Conservation (phyloP, 352 stramenopile genomes). For the Globisporangium acanthophoron region DNA sequence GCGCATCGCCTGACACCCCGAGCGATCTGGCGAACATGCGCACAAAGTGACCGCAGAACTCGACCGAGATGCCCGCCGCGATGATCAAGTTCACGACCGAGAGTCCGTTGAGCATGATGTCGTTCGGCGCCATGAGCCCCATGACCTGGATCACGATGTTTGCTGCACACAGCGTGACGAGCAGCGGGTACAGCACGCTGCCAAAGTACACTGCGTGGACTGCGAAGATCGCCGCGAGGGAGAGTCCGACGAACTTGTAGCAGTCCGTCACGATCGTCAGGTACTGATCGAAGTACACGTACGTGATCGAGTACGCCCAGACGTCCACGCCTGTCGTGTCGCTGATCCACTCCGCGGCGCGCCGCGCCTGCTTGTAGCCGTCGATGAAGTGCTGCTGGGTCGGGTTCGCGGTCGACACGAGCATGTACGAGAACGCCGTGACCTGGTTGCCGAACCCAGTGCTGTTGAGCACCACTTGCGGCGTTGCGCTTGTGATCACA, state of each 20-base stretch:
- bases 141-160: slow-evolving; percentile 57
- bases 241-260: slow-evolving; percentile 41
- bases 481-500: slow-evolving; percentile 20
- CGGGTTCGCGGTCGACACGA: slow-evolving; percentile 37
- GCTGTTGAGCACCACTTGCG: slow-evolving; percentile 42
- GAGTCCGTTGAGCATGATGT: slow-evolving; percentile 76
- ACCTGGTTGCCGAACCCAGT: slow-evolving; percentile 39
- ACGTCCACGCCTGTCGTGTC: slow-evolving; percentile 58
- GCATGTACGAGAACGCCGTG: slow-evolving; percentile 69
- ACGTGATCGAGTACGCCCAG: slow-evolving; percentile 60
- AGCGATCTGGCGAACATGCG: slow-evolving; percentile 51
- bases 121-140: slow-evolving; percentile 51
- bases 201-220: slow-evolving; percentile 46
- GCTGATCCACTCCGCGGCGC: slow-evolving; percentile 63
- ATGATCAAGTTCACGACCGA: slow-evolving; percentile 80
- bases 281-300: slow-evolving; percentile 71
- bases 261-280: slow-evolving; percentile 44
- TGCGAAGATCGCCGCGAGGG: slow-evolving; percentile 40
- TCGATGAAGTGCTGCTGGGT: slow-evolving; percentile 32
- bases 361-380: slow-evolving; percentile 47
- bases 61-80: slow-evolving; percentile 64
- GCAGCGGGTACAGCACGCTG: slow-evolving; percentile 37
- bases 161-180: slow-evolving; percentile 33
- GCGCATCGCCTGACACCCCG: slow-evolving; percentile 27
- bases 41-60: slow-evolving; percentile 74